Base-by-base conservation (phyloP, 768 basidiomycete species). In the Saitozyma sp. region DNA sequence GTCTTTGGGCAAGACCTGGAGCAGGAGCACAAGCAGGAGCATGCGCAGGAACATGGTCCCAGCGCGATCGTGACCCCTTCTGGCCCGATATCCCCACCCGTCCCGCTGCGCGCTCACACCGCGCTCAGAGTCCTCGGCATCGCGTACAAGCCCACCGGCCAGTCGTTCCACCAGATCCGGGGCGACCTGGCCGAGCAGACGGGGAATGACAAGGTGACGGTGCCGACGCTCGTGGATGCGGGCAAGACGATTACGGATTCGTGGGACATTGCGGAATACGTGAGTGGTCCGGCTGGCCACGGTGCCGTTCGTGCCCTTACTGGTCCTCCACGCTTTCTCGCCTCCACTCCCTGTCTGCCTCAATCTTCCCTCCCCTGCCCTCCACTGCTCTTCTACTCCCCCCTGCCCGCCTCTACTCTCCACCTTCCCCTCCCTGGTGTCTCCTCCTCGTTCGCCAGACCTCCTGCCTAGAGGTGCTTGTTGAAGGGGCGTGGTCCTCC, bases 161-260 rank as follows among this genome's bases (percentile, higher is more conserved):
- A 11, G 16, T 11, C 51, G 13, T 52, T 52, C 51, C 10, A 10
- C 51, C 51, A 52, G 38, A 52, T 52, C 51, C 51, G 51, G 20
- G 38, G 38, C 51, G 7, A 52, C 13, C 20, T 52, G 13, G 51
- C 51, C 51, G 17, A 52, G 38, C 17, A 29, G 16, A 19, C 13
- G 17, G 20, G 20, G 11, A 38, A 52, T 29, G 13, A 17, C 11
- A 29, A 52, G 3, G 19, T 52, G 10, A 52, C 51, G 17, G 51
- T 52, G 11, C 51, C 51, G 38, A 52, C 51, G 17, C 10, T 52
- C 3, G 13, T 29, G 11, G 45, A 46, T 13, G 45, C 11, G 1
- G 45, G 45, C 45, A 46, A 46, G 45, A 17, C n/a, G 2, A 46
- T 46, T 17, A 46, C 45, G 11, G 45, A 46, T 17, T 46, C 45